Percentiles rank a stretch among this genome's conserved stretches.
Conservation (phyloP, 441 rosid genomes). For the Corymbia citriodora region DNA sequence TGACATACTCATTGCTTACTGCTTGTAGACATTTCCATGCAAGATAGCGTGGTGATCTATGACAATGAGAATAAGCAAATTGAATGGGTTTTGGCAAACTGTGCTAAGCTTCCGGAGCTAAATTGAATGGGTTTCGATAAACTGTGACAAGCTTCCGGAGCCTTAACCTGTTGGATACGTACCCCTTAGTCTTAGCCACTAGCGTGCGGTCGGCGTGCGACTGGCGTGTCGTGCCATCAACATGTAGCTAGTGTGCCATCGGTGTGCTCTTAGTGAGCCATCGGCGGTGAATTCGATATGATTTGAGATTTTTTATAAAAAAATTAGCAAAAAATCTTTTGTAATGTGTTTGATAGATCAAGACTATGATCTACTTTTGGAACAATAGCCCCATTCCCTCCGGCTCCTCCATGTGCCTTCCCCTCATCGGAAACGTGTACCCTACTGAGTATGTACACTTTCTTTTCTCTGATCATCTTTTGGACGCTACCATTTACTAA, state of each 20-base stretch:
- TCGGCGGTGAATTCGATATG: too few species aligned
- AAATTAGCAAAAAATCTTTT: too few species aligned
- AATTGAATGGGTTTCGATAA: neutral
- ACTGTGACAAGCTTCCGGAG: too few species aligned
- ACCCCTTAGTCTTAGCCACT: too few species aligned
- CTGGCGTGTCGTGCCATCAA: too few species aligned
- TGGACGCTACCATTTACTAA: neutral
- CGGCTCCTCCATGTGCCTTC: constrained; percentile 49
- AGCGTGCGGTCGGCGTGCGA: too few species aligned
- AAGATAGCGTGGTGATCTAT: constrained; percentile 39
- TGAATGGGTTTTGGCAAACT: neutral
- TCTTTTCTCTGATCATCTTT: neutral
- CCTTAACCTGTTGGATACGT: too few species aligned
- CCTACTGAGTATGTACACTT: neutral
- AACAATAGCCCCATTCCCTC: neutral
- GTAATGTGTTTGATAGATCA: too few species aligned
- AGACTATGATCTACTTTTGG: too few species aligned
- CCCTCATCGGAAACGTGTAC: constrained; percentile 17
- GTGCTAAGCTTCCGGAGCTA: neutral
- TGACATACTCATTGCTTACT: neutral
- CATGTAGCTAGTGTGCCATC: too few species aligned
- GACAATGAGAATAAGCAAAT: constrained; percentile 44
- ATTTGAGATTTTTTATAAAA: too few species aligned
- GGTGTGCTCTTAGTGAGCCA: too few species aligned
- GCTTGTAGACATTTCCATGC: constrained; percentile 43